A percentile compares a stretch with the other conserved stretches of the same genome.
Evolutionary conservation across 2,329 filamentous ascomycete species (phyloP).

Genomic region (Stemphylium beticola): DNA sequence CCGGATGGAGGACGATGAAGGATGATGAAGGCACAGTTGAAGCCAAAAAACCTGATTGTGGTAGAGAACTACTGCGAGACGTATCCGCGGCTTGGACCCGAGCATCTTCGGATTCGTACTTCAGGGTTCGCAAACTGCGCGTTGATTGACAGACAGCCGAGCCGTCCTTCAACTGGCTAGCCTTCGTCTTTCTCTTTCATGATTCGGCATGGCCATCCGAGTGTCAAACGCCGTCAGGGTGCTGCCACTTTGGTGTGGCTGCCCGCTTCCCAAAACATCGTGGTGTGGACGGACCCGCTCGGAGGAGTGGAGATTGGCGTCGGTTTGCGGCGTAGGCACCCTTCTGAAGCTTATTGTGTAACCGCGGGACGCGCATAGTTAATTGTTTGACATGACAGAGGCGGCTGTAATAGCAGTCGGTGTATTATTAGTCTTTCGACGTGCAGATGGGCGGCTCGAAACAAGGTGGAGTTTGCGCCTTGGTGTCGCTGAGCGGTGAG

Average conservation of each 20-base stretch:
- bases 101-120: neutral
- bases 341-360: constrained; percentile 3
- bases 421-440: too few species aligned
- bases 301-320: neutral
- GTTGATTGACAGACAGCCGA: neutral
- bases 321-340: constrained; percentile 8
- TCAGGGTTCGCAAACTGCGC: neutral
- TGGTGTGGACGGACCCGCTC: constrained; percentile 14
- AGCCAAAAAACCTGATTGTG: neutral
- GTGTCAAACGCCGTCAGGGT: constrained; percentile 10
- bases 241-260: constrained; percentile 6
- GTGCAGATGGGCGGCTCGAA: too few species aligned
- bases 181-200: constrained; percentile 4
- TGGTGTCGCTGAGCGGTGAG: too few species aligned
- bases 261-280: constrained; percentile 11
- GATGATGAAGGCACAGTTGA: neutral
- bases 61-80: neutral
- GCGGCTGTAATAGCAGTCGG: too few species aligned
- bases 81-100: neutral
- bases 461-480: too few species aligned
- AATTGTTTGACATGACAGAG: neutral
- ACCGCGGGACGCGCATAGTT: constrained; percentile 14
- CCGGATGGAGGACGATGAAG: neutral
- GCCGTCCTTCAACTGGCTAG: constrained; percentile 1
- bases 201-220: constrained; percentile 14